Percentiles rank a stretch among this genome's conserved stretches.
Conservation (phyloP, 176 grass and related monocot species). For the Avena insularis region DNA sequence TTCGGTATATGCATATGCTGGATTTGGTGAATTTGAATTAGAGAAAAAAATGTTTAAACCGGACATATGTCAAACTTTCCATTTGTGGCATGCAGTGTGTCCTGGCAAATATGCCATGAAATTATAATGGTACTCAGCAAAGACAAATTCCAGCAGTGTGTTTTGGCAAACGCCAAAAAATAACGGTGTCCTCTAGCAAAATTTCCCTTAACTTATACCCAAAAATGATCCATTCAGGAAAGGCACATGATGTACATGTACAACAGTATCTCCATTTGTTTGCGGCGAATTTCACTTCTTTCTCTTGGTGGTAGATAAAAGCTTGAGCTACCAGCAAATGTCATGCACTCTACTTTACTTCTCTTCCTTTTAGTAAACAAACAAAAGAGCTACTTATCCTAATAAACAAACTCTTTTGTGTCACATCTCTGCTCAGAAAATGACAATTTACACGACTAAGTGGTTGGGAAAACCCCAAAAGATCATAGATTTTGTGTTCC, state of each 20-base stretch:
- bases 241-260: not conserved
- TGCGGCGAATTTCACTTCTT: not conserved
- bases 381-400: not conserved
- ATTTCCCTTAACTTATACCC: too few relatives aligned
- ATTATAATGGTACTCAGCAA: too few relatives aligned
- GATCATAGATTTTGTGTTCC: not conserved
- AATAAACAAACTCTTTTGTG: not conserved
- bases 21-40: too few relatives aligned
- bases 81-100: too few relatives aligned
- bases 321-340: not conserved
- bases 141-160: too few relatives aligned
- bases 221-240: not conserved
- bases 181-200: too few relatives aligned
- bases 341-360: not conserved
- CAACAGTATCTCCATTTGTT: not conserved
- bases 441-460: slow-evolving; percentile 28
- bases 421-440: slow-evolving; percentile 34
- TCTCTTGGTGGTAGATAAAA: slow-evolving; percentile 10
- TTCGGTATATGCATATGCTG: too few relatives aligned
- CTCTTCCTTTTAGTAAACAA: not conserved
- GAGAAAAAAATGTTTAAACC: too few relatives aligned
- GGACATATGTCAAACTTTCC: too few relatives aligned
- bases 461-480: slow-evolving; percentile 3
- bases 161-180: too few relatives aligned
- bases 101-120: too few relatives aligned